Conservation (phyloP, 768 basidiomycete species). For the Termitomyces heimii region DNA sequence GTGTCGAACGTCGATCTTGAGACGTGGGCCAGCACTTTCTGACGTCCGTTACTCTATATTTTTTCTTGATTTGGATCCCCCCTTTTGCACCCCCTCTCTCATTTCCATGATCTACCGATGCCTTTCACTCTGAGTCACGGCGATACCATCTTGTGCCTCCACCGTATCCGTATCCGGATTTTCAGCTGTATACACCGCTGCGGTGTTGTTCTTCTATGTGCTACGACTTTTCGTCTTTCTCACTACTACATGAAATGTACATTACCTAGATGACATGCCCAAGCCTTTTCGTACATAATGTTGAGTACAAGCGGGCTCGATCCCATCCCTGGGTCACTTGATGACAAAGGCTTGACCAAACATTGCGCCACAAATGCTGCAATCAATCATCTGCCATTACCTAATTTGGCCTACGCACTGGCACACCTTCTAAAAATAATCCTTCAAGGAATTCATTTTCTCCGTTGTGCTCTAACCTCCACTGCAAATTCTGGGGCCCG, state of each 20-base stretch:
- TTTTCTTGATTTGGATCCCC: not conserved
- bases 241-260: not conserved
- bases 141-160: not conserved
- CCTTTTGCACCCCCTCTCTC: not conserved
- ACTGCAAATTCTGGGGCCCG: no score
- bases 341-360: not conserved
- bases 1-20: constrained; percentile 64
- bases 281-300: not conserved
- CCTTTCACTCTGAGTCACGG: not conserved
- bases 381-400: not conserved
- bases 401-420: no score
- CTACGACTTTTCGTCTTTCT: not conserved
- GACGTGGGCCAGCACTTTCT: constrained; percentile 77
- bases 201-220: not conserved
- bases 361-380: not conserved
- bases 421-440: no score
- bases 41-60: not conserved
- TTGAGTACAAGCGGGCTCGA: not conserved
- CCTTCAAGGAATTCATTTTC: no score
- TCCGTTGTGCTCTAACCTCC: no score
- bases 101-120: not conserved
- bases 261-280: not conserved
- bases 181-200: not conserved
- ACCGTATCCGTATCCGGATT: not conserved
- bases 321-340: not conserved